Evolutionary conservation across 2,329 filamentous ascomycete species (phyloP).

Genomic region (Aspergillus tanneri): DNA sequence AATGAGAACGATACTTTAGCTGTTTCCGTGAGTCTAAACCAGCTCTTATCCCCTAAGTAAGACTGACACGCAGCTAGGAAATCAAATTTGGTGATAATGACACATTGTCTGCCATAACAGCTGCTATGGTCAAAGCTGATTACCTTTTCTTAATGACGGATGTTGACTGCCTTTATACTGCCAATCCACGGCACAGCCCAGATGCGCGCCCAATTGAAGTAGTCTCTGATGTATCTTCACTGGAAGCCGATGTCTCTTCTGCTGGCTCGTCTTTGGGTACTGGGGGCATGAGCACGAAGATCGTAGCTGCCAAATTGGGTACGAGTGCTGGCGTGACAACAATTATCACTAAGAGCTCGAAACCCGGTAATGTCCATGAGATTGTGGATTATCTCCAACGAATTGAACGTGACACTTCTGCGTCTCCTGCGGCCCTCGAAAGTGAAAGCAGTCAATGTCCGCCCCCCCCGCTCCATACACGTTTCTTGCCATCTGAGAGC

Average conservation of each 20-base stretch:
- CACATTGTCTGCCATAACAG: slow-evolving; percentile 92
- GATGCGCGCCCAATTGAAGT: slow-evolving; percentile 89
- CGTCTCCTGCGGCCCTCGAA: slow-evolving; percentile 23
- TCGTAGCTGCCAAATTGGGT: slow-evolving; percentile 85
- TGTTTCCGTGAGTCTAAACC: slow-evolving; percentile 60
- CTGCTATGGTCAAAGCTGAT: slow-evolving; percentile 95
- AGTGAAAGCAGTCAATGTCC: slow-evolving; percentile 39
- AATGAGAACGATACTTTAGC: slow-evolving; percentile 98
- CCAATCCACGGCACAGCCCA: slow-evolving; percentile 81
- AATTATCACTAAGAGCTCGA: slow-evolving; percentile 90
- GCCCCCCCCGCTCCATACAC: slow-evolving; percentile 73
- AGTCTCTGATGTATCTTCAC: slow-evolving; percentile 78
- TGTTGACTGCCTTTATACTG: slow-evolving; percentile 95
- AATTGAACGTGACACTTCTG: slow-evolving; percentile 44
- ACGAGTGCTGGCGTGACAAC: slow-evolving; percentile 95
- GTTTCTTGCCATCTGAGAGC: slow-evolving; percentile 79
- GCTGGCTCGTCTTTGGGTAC: slow-evolving; percentile 87
- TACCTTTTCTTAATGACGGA: slow-evolving; percentile 98
- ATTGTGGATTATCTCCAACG: slow-evolving; percentile 81
- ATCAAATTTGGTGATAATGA: slow-evolving; percentile 99
- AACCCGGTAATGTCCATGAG: slow-evolving; percentile 82
- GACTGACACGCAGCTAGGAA: slow-evolving; percentile 52
- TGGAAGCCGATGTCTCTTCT: slow-evolving; percentile 86
- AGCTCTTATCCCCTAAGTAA: not conserved
- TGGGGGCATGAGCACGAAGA: slow-evolving; percentile 97